These are phyloP conservation scores for Colletotrichum lupini DNA, from an alignment of 2,329 filamentous ascomycete genomes.

Conservation along the genomic window DNA sequence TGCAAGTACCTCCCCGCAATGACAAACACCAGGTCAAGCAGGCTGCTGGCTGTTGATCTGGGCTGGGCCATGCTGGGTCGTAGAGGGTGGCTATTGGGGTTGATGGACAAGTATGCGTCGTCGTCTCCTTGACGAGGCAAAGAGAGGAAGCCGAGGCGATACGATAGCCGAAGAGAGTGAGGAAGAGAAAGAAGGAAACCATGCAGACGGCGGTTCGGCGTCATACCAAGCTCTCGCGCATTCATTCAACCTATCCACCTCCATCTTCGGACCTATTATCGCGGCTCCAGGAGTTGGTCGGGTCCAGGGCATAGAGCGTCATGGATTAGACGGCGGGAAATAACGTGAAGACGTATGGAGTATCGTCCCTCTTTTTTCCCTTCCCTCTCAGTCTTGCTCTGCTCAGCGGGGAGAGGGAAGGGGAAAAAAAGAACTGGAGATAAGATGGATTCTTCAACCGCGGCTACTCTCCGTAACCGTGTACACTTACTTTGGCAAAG, in stretches of 20 bases:
- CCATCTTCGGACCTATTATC: conserved; percentile 34
- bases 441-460: conserved; percentile 30
- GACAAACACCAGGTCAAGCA: conserved; percentile 1
- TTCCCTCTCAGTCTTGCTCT: neutral
- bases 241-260: conserved; percentile 15
- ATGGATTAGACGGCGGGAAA: conserved; percentile 31
- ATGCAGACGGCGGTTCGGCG: conserved; percentile 19
- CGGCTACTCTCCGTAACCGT: conserved; percentile 27
- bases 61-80: neutral
- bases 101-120: neutral
- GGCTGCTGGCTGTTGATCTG: neutral
- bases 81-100: neutral
- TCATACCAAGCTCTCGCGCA: conserved; percentile 23
- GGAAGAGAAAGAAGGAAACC: neutral
- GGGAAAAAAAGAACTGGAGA: conserved; percentile 23
- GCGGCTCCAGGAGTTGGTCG: conserved; percentile 23
- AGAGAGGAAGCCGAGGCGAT: neutral
- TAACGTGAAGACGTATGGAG: conserved; percentile 15
- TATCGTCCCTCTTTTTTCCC: conserved; percentile 24
- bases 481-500: conserved; percentile 2
- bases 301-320: conserved; percentile 25
- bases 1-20: conserved; percentile 14
- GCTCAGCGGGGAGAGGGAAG: neutral
- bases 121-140: neutral
- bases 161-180: neutral